A percentile compares a stretch with the other conserved stretches of the same genome.
phyloP scores from a whole-genome alignment of 2,329 filamentous ascomycete genomes.

The Dactylellina sp. region DNA sequence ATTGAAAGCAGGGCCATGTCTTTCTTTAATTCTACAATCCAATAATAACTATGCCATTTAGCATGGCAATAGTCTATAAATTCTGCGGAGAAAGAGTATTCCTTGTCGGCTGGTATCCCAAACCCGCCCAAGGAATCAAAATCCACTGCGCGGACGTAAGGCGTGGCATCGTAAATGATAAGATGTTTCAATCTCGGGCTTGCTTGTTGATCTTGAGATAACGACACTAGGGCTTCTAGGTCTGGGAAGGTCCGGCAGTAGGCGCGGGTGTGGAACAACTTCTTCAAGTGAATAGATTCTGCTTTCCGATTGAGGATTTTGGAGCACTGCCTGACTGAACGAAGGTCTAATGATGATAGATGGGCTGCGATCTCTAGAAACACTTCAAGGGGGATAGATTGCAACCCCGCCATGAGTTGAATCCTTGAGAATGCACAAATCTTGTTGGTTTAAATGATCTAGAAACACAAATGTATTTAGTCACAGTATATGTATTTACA shows the following conservation, averaged over 20 bases:
- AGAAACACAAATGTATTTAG: too few relatives aligned
- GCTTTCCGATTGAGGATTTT: not conserved
- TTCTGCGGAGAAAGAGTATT: too few relatives aligned
- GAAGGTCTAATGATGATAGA: constrained; percentile 2
- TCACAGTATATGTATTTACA: too few relatives aligned
- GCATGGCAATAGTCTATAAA: not conserved
- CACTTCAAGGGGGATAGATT: constrained; percentile 15
- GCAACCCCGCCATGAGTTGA: constrained; percentile 30
- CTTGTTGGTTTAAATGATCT: too few relatives aligned
- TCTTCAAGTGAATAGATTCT: constrained; percentile 2
- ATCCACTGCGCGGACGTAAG: not conserved
- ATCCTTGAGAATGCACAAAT: too few relatives aligned
- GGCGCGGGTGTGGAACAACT: constrained; percentile 2
- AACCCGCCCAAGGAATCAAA: too few relatives aligned
- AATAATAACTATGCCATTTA: not conserved
- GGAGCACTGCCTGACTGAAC: constrained; percentile 21
- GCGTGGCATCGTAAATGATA: constrained; percentile 1
- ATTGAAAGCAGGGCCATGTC: constrained; percentile 2
- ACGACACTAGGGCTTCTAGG: not conserved
- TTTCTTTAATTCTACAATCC: not conserved
- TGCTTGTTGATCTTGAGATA: constrained; percentile 3
- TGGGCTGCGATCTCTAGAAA: constrained; percentile 13
- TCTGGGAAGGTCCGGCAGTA: constrained; percentile 7
- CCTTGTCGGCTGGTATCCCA: not conserved
- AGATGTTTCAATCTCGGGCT: constrained; percentile 11